Percentiles rank a stretch among this genome's conserved stretches.
Conservation (phyloP, 2,329 filamentous ascomycete genomes). For the Colletotrichum viniferum region DNA sequence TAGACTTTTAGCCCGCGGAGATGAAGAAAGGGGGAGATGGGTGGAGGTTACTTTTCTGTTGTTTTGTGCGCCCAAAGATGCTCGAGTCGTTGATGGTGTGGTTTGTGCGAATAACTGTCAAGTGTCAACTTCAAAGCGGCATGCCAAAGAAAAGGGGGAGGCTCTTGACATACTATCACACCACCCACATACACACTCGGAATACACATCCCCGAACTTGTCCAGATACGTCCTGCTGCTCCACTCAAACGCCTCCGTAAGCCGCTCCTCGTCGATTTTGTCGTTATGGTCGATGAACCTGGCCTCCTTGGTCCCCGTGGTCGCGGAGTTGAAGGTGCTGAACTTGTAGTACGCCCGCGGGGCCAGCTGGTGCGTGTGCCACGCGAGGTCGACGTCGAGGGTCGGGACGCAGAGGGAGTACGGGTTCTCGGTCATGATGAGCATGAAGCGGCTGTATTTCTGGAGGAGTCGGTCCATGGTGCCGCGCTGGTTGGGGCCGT, state of each 20-base stretch:
- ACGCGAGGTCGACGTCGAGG: constrained; percentile 75
- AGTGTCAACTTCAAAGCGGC: background rate
- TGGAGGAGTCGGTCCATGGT: constrained; percentile 69
- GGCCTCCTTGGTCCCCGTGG: constrained; percentile 31
- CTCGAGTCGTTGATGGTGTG: constrained; percentile 53
- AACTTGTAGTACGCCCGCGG: constrained; percentile 67
- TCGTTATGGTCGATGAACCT: constrained; percentile 83
- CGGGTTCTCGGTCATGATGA: constrained; percentile 57
- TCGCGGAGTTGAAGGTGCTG: constrained; percentile 39
- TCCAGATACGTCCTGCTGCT: constrained; percentile 74
- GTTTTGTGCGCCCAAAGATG: constrained; percentile 48
- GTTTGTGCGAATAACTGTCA: constrained; percentile 56
- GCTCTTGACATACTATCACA: constrained; percentile 61
- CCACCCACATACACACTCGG: constrained; percentile 83
- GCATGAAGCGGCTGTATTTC: constrained; percentile 70
- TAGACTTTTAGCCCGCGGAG: background rate
- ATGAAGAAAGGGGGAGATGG: background rate
- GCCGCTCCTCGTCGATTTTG: constrained; percentile 72
- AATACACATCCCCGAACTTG: constrained; percentile 69
- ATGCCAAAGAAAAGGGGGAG: too few relatives aligned
- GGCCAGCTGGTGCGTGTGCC: constrained; percentile 81
- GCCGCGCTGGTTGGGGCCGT: constrained; percentile 65
- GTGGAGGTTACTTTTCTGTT: constrained; percentile 39
- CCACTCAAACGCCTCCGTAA: constrained; percentile 72
- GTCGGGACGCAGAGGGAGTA: constrained; percentile 67